Base-by-base conservation (phyloP, 345 rosid species). In the Tarenaya hassleriana region DNA sequence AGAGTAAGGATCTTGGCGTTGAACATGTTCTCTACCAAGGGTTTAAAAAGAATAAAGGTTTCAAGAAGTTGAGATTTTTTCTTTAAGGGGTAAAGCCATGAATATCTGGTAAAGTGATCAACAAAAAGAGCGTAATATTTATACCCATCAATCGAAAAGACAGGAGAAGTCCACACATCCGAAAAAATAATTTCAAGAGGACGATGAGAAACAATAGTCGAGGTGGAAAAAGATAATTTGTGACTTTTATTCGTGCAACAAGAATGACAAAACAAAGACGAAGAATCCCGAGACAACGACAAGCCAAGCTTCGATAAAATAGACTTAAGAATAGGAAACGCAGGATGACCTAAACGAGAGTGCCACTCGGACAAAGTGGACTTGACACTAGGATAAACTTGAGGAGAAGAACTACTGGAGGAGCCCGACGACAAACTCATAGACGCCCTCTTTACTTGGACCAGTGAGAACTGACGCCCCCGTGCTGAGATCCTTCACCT, bases 161-260 rank as follows among this genome's bases (percentile, higher is more conserved):
- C 29, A 2, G 8, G 39, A 34, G 4, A 49, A 2, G 29, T 24
- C 29, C 29, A 24, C 5, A 24, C 29, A 24, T 24, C 29, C 3
- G 29, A 24, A 24, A 2, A 24, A 24, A 24, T 1, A 33, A 59
- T 7, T 40, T 59, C 47, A 16, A 49, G 20, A 3, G 32, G 31
- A 16, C 47, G 56, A 27, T 27, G 8, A 2, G 32, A 27, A 1
- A 24, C 4, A 34, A 45, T 11, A 7, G 54, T 14, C 9, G 54
- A 58, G 1, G 8, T 4, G 3, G 44, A 45, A 34, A 58, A 35
- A 4, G 45, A 19, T 16, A 33, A 8, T 3, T 58, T 44, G 13
- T 56, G 48, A 6, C 46, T 14, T 13, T 55, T 55, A 55, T 41
- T 42, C 12, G 4, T 16, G 9, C 17, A 41, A 44, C 52, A 58